Base-by-base conservation (phyloP, 805 yeast species). In the Blastobotrys muscicola region DNA sequence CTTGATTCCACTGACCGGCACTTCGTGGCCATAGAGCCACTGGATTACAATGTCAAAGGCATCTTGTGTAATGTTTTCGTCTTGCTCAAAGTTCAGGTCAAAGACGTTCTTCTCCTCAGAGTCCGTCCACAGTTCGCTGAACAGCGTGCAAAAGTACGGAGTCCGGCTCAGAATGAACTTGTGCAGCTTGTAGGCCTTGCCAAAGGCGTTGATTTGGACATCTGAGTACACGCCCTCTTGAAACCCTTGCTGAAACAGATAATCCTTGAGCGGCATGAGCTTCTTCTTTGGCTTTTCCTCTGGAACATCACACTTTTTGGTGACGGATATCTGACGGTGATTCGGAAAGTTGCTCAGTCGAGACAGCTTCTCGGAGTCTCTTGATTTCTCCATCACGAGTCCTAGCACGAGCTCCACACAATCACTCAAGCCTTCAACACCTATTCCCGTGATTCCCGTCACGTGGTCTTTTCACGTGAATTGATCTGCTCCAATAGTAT, bases 31-130 rank as follows among this genome's bases (percentile, higher is more conserved):
- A 50, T 75, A 75, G 9, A 75, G 56, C 34, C 71, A 49, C 1
- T 68, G 67, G 2, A 76, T 52, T 0, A 74, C 75, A 15, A 70
- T 53, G 38, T 74, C 78, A 53, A 76, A 74, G 3, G 76, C 67
- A 14, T 66, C 66, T 42, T 61, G 62, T 0, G 72, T 66, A 39
- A 70, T 68, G 36, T 64, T 57, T 6, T 62, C 61, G 50, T 68
- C 74, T 29, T 60, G 59, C 11, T 30, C 39, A 14, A 43, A 36
- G 31, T 73, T 49, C 69, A 70, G 8, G 54, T 57, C 37, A 60
- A 51, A 3, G 33, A 29, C n/a, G 16, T 35, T 11, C 12, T 14
- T 26, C n/a, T 33, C 23, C 4, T 13, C 16, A 23, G n/a, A 11
- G 34, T 34, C 36, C 23, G 29, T 41, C 80, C 80, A 75, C 1